Percentiles rank a stretch among this genome's conserved stretches.
Evolutionary conservation across 2,329 filamentous ascomycete species (phyloP).

Genomic region (Neocatenulostroma microsporum): DNA sequence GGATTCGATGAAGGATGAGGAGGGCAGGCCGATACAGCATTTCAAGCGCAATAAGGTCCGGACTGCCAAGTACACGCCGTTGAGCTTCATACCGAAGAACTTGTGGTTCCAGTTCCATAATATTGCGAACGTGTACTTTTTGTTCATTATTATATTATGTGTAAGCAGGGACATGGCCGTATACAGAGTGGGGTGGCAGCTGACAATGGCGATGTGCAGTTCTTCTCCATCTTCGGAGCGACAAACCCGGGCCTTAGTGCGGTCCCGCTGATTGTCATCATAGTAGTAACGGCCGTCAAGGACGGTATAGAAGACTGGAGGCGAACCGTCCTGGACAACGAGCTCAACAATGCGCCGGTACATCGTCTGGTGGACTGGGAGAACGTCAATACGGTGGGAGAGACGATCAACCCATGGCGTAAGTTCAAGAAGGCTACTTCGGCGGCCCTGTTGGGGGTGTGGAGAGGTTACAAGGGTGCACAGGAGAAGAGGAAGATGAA

Average conservation of each 20-base stretch:
- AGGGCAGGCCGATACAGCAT: conserved; percentile 61
- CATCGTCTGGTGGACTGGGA: conserved; percentile 81
- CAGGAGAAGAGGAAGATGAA: conserved; percentile 34
- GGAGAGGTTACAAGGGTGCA: conserved; percentile 37
- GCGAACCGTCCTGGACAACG: conserved; percentile 80
- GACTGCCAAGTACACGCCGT: conserved; percentile 91
- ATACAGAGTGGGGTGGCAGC: conserved; percentile 4
- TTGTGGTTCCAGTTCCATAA: conserved; percentile 98
- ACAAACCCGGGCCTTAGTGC: conserved; percentile 82
- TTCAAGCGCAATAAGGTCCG: conserved; percentile 94
- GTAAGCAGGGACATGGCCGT: conserved; percentile 62
- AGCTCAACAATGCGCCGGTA: conserved; percentile 92
- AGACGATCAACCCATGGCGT: conserved; percentile 79
- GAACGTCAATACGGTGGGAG: conserved; percentile 87
- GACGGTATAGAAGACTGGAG: conserved; percentile 94
- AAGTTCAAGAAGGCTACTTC: conserved; percentile 83
- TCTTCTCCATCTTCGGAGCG: conserved; percentile 92
- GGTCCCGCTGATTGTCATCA: conserved; percentile 86
- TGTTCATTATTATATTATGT: conserved; percentile 88
- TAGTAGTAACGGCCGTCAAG: conserved; percentile 81
- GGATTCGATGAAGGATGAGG: conserved; percentile 64
- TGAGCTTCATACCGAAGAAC: conserved; percentile 95
- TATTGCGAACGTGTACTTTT: conserved; percentile 95
- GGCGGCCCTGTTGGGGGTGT: conserved; percentile 50
- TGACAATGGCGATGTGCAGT: conserved; percentile 50